Conservation (phyloP, 106 monocot species). For the Apostasia shenzhenica region DNA sequence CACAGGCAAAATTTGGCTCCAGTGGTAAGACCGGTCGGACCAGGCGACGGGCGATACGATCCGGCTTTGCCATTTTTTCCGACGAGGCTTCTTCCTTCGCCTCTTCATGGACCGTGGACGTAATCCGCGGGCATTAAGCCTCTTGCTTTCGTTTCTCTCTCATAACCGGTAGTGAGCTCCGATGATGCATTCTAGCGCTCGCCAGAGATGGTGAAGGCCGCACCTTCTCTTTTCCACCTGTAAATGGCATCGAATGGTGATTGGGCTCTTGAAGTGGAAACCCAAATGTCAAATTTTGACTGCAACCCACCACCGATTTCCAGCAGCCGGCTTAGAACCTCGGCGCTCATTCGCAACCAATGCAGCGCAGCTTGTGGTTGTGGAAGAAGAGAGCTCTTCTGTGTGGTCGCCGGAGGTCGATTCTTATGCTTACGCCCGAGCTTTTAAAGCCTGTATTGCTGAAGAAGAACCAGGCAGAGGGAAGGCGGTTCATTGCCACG, state of each 20-base stretch:
- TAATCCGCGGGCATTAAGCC: no score
- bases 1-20: no score
- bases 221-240: conserved; percentile 2
- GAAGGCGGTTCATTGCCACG: conserved; percentile 52
- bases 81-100: no score
- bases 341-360: neutral
- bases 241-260: neutral
- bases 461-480: conserved; percentile 14
- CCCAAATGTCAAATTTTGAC: conserved; percentile 10
- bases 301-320: neutral
- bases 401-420: conserved; percentile 10
- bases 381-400: neutral
- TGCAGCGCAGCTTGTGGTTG: neutral
- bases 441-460: conserved; percentile 37
- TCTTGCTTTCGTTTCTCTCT: no score
- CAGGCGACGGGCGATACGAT: no score
- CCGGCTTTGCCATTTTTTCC: no score
- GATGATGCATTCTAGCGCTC: neutral
- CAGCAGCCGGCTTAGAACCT: neutral
- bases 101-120: no score
- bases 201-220: neutral
- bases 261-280: neutral
- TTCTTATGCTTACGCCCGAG: conserved; percentile 33
- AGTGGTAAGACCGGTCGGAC: no score
- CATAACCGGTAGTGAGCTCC: no score